Percentiles rank a stretch among this genome's conserved stretches.
phyloP scores from a whole-genome alignment of 1,284 basidiomycete species.

The Trametes hirsuta region DNA sequence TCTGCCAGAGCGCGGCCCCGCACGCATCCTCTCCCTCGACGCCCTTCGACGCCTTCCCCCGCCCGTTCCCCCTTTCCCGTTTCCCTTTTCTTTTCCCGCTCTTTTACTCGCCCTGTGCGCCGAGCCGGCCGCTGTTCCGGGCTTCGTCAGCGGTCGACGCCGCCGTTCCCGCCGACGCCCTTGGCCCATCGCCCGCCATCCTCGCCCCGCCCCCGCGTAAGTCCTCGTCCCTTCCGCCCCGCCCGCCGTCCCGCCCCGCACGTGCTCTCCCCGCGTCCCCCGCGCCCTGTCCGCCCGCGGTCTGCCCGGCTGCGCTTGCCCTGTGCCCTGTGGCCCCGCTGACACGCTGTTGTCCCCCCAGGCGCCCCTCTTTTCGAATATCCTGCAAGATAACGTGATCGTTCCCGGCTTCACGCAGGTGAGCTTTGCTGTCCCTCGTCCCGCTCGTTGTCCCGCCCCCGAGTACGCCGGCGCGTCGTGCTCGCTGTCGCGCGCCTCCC shows the following conservation, averaged over 20 bases:
- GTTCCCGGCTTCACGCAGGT: constrained; percentile 2
- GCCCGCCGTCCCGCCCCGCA: constrained; percentile 3
- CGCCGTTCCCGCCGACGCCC: not conserved
- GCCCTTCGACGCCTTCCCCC: not conserved
- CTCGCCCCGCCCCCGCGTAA: constrained; percentile 12
- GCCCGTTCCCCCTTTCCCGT: too few relatives aligned
- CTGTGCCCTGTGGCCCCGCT: not conserved
- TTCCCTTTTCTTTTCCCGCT: not conserved
- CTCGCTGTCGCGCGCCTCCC: not conserved
- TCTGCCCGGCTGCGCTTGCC: not conserved
- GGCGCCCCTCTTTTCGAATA: constrained; percentile 5
- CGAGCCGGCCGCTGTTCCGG: not conserved
- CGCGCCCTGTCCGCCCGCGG: not conserved
- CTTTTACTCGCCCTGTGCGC: not conserved
- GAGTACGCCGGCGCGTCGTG: not conserved
- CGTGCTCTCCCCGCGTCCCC: constrained; percentile 5
- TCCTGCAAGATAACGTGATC: constrained; percentile 20
- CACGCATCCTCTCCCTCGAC: constrained; percentile 1
- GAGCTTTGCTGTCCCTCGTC: not conserved
- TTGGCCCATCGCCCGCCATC: constrained; percentile 13
- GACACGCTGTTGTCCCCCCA: constrained; percentile 12
- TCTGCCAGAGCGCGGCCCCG: constrained; percentile 1
- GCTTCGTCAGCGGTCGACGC: constrained; percentile 9
- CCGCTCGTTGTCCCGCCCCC: not conserved
- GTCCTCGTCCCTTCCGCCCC: constrained; percentile 7